A percentile compares a stretch with the other conserved stretches of the same genome.
Conservation (phyloP, 169 alveolate species). For the Plasmodium adleri region DNA sequence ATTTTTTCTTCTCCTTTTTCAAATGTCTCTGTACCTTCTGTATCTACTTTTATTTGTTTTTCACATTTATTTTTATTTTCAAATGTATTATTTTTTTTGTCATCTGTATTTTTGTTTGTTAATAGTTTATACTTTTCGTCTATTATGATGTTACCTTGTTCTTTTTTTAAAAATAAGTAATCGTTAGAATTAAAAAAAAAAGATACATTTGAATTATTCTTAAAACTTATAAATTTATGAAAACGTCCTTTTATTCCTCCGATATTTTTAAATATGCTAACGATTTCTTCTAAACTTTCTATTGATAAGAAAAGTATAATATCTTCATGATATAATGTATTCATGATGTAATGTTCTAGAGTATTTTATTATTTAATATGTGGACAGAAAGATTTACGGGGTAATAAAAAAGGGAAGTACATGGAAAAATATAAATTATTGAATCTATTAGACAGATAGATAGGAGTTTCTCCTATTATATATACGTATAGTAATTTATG, state of each 20-base stretch:
- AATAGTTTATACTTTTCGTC: background rate
- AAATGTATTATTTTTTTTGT: no score
- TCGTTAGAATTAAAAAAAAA: constrained; percentile 24
- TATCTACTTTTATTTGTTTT: background rate
- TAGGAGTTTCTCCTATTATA: background rate
- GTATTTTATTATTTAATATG: background rate
- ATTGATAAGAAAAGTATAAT: constrained; percentile 38
- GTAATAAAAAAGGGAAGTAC: no score
- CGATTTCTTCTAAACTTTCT: constrained; percentile 37
- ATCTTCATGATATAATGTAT: constrained; percentile 32
- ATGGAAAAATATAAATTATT: no score
- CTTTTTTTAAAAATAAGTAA: constrained; percentile 6
- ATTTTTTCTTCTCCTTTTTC: background rate
- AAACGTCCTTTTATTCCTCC: background rate
- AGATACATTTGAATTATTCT: background rate
- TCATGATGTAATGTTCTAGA: background rate
- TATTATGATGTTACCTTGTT: background rate
- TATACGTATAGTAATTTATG: no score
- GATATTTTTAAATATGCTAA: constrained; percentile 17
- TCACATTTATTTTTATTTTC: background rate
- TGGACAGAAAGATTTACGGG: no score
- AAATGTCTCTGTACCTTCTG: no score
- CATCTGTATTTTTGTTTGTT: background rate
- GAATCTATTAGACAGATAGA: background rate
- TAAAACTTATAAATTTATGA: constrained; percentile 12